phyloP scores from a whole-genome alignment of 257 asterid genomes.

The Marsdenia floribunda region DNA sequence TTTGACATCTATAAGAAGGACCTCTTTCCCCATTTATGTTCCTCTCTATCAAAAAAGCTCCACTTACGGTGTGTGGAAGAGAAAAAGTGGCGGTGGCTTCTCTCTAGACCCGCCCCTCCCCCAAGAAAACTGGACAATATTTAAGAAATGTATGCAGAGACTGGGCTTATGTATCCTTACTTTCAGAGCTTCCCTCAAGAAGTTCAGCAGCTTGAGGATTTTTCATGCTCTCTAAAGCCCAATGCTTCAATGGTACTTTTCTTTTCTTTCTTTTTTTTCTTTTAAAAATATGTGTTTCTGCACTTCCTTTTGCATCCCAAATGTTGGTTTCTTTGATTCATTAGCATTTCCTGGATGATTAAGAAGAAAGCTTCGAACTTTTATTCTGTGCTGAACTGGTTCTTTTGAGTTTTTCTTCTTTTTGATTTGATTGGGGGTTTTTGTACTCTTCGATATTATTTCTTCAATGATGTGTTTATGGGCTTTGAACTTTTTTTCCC shows the following conservation, averaged over 20 bases:
- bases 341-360: constrained; percentile 16
- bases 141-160: constrained; percentile 66
- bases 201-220: constrained; percentile 56
- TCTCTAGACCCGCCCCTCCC: background rate
- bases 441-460: background rate
- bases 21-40: constrained; percentile 27
- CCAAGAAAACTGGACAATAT: background rate
- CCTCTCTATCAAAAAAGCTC: constrained; percentile 17
- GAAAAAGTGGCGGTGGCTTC: background rate
- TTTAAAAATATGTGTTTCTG: no score
- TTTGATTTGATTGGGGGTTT: background rate
- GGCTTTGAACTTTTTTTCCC: background rate
- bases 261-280: background rate
- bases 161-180: constrained; percentile 59
- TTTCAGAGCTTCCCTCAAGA: constrained; percentile 55
- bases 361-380: constrained; percentile 17
- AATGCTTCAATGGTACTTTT: constrained; percentile 48
- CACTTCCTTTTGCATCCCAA: background rate
- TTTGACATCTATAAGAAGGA: constrained; percentile 46
- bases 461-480: background rate
- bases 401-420: background rate
- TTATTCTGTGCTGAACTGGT: constrained; percentile 10
- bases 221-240: constrained; percentile 44
- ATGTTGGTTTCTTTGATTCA: constrained; percentile 8
- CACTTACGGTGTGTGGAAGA: constrained; percentile 17